A percentile compares a stretch with the other conserved stretches of the same genome.
Evolutionary conservation across 1,284 basidiomycete species (phyloP).

Genomic region (Cerrena zonata): DNA sequence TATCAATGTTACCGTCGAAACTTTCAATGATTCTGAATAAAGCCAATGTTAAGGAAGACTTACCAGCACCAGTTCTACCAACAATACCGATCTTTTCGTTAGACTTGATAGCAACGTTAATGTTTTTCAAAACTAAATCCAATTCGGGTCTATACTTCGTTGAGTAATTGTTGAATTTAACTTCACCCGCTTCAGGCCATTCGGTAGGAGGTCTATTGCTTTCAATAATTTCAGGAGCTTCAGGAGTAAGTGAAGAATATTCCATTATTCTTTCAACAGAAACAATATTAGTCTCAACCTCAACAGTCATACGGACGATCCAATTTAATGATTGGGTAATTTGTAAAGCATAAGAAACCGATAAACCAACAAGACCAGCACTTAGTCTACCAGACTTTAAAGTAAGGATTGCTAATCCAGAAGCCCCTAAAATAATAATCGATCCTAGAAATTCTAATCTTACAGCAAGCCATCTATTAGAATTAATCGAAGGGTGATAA

Average conservation of each 20-base stretch:
- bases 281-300: not conserved
- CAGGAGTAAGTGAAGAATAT: constrained; percentile 48
- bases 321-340: no score
- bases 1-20: constrained; percentile 53
- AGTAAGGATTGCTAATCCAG: no score
- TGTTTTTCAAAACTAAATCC: constrained; percentile 64
- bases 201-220: constrained; percentile 46
- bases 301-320: no score
- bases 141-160: constrained; percentile 67
- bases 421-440: no score
- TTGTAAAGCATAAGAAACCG: no score
- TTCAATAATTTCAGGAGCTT: constrained; percentile 38
- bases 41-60: constrained; percentile 65
- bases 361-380: no score
- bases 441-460: no score
- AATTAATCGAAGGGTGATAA: no score
- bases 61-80: constrained; percentile 73
- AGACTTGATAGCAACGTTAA: constrained; percentile 57
- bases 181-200: constrained; percentile 64
- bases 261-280: constrained; percentile 59
- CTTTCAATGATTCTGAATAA: constrained; percentile 60
- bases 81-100: constrained; percentile 75
- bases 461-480: no score
- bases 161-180: constrained; percentile 57
- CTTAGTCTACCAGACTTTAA: no score